Evolutionary conservation across 2,329 filamentous ascomycete species (phyloP), one percentile per base, ranked within the genome.

Genomic region (Talaromyces sp.): DNA sequence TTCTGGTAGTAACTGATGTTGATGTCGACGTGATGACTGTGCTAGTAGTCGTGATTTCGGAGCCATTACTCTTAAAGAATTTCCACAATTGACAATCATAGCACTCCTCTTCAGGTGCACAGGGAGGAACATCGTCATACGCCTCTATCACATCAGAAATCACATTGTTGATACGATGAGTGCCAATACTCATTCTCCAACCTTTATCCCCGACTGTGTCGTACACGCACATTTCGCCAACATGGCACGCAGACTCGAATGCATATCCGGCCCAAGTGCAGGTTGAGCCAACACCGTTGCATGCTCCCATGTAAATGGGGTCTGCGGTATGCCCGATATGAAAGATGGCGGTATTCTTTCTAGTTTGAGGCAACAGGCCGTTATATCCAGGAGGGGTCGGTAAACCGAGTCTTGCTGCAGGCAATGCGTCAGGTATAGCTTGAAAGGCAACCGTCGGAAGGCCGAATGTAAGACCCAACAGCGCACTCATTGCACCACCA

Each of bases 321-420:
- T 99, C 95, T 0, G 95, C 95, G 0, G 93, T 98, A 73, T 98
- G 93, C 2, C 95, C 95, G 75, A 97, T 94, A 77, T 99, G 95
- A 74, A 88, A 96, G 0, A 90, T 85, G 11, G 92, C 93, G 0
- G 92, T 96, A 72, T 88, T 85, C 65, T 86, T 79, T 49, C 92
- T 84, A 43, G 85, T 84, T 72, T 96, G 92, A 36, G 92, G 89
- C 34, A 86, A 83, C 47, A 85, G 83, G 22, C 91, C 85, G 71
- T 93, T 85, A 54, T 89, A 84, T 27, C 91, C 91, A 0, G 94
- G 94, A 17, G 95, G 94, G 0, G 88, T 85, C 0, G 94, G 94
- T 6, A 99, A 86, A 25, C 93, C 94, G 0, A 99, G 84, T 29
- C 95, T 88, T 61, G 87, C 86, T 8, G 92, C 93, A 3, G 95